A percentile compares a stretch with the other conserved stretches of the same genome.
Evolutionary conservation across 192 early-diverging fungal species (phyloP).

Genomic region (Coemansia sp.): DNA sequence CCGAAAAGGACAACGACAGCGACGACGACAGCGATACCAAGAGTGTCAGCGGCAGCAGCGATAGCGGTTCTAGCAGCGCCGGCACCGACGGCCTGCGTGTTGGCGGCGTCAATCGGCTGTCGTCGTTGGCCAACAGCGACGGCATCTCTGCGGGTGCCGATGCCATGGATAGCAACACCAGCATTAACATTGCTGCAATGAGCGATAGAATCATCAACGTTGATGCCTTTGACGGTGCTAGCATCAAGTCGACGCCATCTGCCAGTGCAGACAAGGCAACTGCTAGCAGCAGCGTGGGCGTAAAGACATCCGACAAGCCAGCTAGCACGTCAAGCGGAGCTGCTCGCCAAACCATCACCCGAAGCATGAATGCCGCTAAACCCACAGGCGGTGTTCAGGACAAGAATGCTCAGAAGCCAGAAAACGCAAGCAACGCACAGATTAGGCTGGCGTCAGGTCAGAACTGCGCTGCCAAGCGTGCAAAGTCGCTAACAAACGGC

Average conservation of each 20-base stretch:
- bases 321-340: neutral
- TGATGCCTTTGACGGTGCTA: conserved; percentile 25
- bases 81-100: conserved; percentile 11
- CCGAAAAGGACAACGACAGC: conserved; percentile 18
- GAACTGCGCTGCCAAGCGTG: neutral
- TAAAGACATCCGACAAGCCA: conserved; percentile 3
- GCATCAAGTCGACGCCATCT: conserved; percentile 17
- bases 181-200: conserved; percentile 31
- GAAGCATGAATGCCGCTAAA: conserved; percentile 9
- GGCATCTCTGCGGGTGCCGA: neutral
- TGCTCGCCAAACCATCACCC: conserved; percentile 28
- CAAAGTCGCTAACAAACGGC: neutral
- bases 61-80: neutral
- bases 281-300: neutral
- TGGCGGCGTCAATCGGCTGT: conserved; percentile 34
- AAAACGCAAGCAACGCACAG: neutral
- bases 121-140: conserved; percentile 3
- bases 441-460: conserved; percentile 5
- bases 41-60: neutral
- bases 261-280: conserved; percentile 6
- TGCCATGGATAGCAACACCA: conserved; percentile 24
- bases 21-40: conserved; percentile 11
- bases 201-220: conserved; percentile 41
- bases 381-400: neutral
- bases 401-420: neutral